These are phyloP conservation scores for Phaseolus coccineus DNA, from an alignment of 331 rosid species.

Conservation along the genomic window DNA sequence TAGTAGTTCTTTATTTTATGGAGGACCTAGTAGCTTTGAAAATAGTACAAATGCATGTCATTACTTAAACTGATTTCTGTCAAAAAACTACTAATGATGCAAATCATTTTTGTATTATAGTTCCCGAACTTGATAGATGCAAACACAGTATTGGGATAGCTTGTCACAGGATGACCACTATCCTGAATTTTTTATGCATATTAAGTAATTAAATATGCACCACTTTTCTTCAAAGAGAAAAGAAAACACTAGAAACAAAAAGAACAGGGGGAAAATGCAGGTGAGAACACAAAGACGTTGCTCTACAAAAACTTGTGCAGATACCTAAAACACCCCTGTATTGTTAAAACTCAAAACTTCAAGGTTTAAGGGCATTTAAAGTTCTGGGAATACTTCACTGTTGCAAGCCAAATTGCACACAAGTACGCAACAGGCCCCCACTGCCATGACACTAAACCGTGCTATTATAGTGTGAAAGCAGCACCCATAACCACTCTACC, in stretches of 20 bases:
- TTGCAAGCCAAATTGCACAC: background rate
- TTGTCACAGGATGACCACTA: background rate
- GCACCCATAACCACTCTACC: background rate
- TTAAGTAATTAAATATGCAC: background rate
- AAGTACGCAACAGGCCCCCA: background rate
- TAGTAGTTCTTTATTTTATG: background rate
- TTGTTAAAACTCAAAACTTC: background rate
- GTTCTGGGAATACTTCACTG: background rate
- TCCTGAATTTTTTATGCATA: background rate
- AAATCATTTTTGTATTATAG: background rate
- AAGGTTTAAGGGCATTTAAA: background rate
- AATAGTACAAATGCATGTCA: background rate
- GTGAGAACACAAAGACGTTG: background rate
- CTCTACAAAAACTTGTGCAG: background rate
- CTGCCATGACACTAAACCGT: background rate
- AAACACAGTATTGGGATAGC: background rate
- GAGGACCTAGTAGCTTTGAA: background rate
- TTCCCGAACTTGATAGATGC: background rate
- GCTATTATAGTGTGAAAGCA: background rate
- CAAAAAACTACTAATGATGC: background rate
- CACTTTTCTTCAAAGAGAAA: background rate
- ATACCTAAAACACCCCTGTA: background rate
- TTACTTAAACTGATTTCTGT: background rate
- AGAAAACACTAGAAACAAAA: background rate
- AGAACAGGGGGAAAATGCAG: background rate